These are phyloP conservation scores for Brettanomyces sp. DNA, from an alignment of 805 yeast genomes.

Conservation along the genomic window DNA sequence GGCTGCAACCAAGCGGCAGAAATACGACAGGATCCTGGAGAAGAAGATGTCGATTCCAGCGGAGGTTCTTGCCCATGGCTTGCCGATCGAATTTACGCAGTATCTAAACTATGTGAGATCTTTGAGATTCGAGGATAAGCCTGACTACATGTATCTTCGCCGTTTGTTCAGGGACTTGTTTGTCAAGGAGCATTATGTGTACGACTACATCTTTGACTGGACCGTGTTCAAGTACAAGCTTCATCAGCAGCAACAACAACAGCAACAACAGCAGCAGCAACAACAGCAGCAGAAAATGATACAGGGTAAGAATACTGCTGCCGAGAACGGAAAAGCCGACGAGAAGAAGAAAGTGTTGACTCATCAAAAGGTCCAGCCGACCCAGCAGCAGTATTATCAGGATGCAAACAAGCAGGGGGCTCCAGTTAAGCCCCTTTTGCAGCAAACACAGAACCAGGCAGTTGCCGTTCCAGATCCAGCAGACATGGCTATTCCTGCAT, in stretches of 20 bases:
- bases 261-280: slow-evolving; percentile 16
- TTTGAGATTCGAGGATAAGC: slow-evolving; percentile 90
- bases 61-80: slow-evolving; percentile 78
- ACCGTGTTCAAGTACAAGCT: slow-evolving; percentile 73
- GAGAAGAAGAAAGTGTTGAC: slow-evolving; percentile 3
- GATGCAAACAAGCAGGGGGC: neutral
- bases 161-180: slow-evolving; percentile 84
- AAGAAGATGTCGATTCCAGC: slow-evolving; percentile 87
- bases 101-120: slow-evolving; percentile 85
- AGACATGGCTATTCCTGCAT: slow-evolving; percentile 4
- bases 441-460: slow-evolving; percentile 23
- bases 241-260: slow-evolving; percentile 36
- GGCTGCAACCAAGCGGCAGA: slow-evolving; percentile 94
- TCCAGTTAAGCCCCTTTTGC: slow-evolving; percentile 21
- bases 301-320: slow-evolving; percentile 9
- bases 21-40: slow-evolving; percentile 93
- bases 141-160: slow-evolving; percentile 85
- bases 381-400: slow-evolving; percentile 1
- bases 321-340: slow-evolving; percentile 9
- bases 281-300: slow-evolving; percentile 11
- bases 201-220: slow-evolving; percentile 96
- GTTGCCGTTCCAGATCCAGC: slow-evolving; percentile 24
- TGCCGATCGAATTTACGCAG: slow-evolving; percentile 83
- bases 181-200: slow-evolving; percentile 77
- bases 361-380: slow-evolving; percentile 1